A percentile compares a stretch with the other conserved stretches of the same genome.
Evolutionary conservation across 805 yeast genomes (phyloP).

Genomic region (Suhomyces tanzawaensis): DNA sequence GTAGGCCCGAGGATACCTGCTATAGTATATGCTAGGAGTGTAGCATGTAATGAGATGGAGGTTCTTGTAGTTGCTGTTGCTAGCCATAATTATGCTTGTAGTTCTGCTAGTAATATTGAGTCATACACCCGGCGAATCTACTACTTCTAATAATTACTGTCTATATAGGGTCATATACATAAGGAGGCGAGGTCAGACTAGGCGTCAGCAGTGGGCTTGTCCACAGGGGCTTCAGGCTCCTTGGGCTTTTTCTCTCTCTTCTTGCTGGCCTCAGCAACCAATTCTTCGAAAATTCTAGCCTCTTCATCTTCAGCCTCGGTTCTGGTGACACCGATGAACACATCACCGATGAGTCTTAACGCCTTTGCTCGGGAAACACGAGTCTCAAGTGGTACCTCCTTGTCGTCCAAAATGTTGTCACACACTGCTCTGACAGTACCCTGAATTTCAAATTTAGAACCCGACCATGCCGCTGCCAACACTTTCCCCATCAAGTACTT

Average conservation of each 20-base stretch:
- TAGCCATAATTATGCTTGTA: too few species aligned
- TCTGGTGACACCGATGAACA: slow-evolving; percentile 57
- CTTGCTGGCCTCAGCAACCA: slow-evolving; percentile 50
- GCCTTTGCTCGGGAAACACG: slow-evolving; percentile 63
- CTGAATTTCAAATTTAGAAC: slow-evolving; percentile 75
- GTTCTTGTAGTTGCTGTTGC: too few species aligned
- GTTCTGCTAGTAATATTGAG: not conserved
- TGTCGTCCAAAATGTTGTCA: slow-evolving; percentile 60
- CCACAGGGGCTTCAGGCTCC: not conserved
- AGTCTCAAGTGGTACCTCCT: slow-evolving; percentile 43
- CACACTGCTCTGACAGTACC: slow-evolving; percentile 71
- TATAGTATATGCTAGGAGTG: too few species aligned
- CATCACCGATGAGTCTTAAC: slow-evolving; percentile 58
- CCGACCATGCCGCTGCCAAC: slow-evolving; percentile 81
- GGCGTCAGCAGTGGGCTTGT: not conserved
- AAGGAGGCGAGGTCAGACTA: not conserved
- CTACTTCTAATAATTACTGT: not conserved
- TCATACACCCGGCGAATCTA: not conserved
- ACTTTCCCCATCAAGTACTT: slow-evolving; percentile 76
- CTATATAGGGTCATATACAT: not conserved
- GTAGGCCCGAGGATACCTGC: too few species aligned
- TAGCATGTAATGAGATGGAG: too few species aligned
- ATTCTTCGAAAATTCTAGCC: slow-evolving; percentile 73
- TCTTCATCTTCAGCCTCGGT: slow-evolving; percentile 71
- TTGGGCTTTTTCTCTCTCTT: slow-evolving; percentile 37